phyloP scores from a whole-genome alignment of 495 filamentous ascomycete genomes.

The Lentithecium fluviatile region DNA sequence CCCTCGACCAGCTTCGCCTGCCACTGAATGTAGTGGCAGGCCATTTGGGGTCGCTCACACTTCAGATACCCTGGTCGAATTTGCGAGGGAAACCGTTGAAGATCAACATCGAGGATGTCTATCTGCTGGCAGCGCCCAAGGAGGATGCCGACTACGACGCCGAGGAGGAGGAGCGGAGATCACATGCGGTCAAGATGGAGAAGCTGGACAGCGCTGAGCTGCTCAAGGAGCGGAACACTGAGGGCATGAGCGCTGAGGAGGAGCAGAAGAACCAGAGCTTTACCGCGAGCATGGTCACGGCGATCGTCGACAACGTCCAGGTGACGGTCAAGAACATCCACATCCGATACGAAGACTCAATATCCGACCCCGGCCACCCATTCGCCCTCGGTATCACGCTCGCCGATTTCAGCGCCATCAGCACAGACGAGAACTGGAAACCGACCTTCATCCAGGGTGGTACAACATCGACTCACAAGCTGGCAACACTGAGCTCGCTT shows the following conservation, averaged over 20 bases:
- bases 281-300: slow-evolving; percentile 87
- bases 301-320: slow-evolving; percentile 96
- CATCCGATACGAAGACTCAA: slow-evolving; percentile 95
- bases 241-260: slow-evolving; percentile 90
- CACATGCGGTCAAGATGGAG: slow-evolving; percentile 90
- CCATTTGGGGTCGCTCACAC: slow-evolving; percentile 83
- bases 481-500: slow-evolving; percentile 81
- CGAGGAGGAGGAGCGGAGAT: slow-evolving; percentile 81
- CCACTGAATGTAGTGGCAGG: slow-evolving; percentile 96
- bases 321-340: slow-evolving; percentile 98
- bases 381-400: slow-evolving; percentile 90
- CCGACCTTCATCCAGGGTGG: slow-evolving; percentile 92
- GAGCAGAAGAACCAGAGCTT: slow-evolving; percentile 96
- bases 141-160: slow-evolving; percentile 91
- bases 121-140: slow-evolving; percentile 86
- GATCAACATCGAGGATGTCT: slow-evolving; percentile 95
- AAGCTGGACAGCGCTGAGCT: slow-evolving; percentile 94
- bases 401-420: slow-evolving; percentile 92
- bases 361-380: slow-evolving; percentile 89
- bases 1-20: slow-evolving; percentile 91
- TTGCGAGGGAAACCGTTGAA: slow-evolving; percentile 89
- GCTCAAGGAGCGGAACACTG: slow-evolving; percentile 83
- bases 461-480: slow-evolving; percentile 78
- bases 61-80: slow-evolving; percentile 96
- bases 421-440: slow-evolving; percentile 88